Percentiles rank a stretch among this genome's conserved stretches.
phyloP scores from a whole-genome alignment of 306 rosid species.

The Cucurbita argyrosperma region DNA sequence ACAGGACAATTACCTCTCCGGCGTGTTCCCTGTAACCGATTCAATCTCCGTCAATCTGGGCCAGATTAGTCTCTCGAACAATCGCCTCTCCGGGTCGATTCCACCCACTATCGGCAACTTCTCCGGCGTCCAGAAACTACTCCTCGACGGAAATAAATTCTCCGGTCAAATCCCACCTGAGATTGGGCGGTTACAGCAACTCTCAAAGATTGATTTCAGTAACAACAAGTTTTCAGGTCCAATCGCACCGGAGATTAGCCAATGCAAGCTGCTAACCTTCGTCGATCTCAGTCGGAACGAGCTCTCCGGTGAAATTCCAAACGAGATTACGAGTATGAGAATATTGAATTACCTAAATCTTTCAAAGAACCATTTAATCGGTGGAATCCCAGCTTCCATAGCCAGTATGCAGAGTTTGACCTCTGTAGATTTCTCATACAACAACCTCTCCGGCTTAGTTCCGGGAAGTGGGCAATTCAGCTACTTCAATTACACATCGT shows the following conservation, averaged over 20 bases:
- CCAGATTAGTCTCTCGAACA: slow-evolving; percentile 75
- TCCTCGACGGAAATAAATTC: slow-evolving; percentile 72
- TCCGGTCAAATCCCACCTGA: slow-evolving; percentile 60
- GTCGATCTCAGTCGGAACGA: slow-evolving; percentile 81
- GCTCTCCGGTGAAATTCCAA: slow-evolving; percentile 62
- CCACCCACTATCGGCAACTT: slow-evolving; percentile 77
- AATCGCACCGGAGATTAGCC: slow-evolving; percentile 53
- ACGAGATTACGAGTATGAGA: slow-evolving; percentile 67
- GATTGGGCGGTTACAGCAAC: slow-evolving; percentile 69
- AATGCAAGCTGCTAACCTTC: slow-evolving; percentile 65
- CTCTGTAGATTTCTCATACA: slow-evolving; percentile 78
- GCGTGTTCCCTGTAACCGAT: slow-evolving; percentile 41
- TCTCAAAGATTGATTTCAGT: slow-evolving; percentile 73
- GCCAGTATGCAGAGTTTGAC: slow-evolving; percentile 85
- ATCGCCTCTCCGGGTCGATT: slow-evolving; percentile 49
- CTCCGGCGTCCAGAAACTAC: slow-evolving; percentile 77
- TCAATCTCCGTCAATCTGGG: slow-evolving; percentile 47
- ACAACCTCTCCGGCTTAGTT: slow-evolving; percentile 88
- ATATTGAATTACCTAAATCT: slow-evolving; percentile 74
- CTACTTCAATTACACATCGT: slow-evolving; percentile 86
- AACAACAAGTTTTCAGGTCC: slow-evolving; percentile 55
- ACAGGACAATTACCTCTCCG: slow-evolving; percentile 53
- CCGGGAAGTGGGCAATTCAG: slow-evolving; percentile 92
- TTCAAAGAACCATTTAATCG: slow-evolving; percentile 66
- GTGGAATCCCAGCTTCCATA: slow-evolving; percentile 59